Evolutionary conservation across 2,329 filamentous ascomycete species (phyloP).

Genomic region (Aspergillus pseudoterreus): DNA sequence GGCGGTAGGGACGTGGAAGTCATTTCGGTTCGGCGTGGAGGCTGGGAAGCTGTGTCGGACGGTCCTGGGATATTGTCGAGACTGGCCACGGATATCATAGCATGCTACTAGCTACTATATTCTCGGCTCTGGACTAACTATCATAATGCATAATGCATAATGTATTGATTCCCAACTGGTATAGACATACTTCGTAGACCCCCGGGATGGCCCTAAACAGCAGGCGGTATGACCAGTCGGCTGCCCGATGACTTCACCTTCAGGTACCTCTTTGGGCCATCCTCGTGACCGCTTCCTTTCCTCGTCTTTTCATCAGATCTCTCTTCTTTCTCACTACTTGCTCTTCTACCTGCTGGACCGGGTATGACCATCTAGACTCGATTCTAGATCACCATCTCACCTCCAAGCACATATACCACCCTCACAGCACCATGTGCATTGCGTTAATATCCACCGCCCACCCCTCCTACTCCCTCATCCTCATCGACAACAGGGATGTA

Average conservation of each 20-base stretch:
- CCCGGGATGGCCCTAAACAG: neutral
- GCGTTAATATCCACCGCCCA: constrained; percentile 71
- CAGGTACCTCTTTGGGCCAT: neutral
- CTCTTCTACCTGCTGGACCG: neutral
- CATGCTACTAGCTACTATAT: neutral
- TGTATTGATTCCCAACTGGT: neutral
- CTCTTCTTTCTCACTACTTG: neutral
- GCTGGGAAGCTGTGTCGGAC: constrained; percentile 31
- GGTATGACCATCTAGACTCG: neutral
- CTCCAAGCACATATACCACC: neutral
- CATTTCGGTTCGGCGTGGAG: constrained; percentile 23
- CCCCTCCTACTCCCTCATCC: constrained; percentile 69
- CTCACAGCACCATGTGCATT: constrained; percentile 59
- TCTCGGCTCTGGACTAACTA: neutral
- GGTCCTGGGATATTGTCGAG: constrained; percentile 26
- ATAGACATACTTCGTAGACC: neutral
- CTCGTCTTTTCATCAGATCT: neutral
- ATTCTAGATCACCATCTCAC: neutral
- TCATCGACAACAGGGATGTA: constrained; percentile 75
- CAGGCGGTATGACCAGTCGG: constrained; percentile 2
- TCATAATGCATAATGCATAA: neutral
- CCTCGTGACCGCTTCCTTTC: neutral
- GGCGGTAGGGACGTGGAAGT: constrained; percentile 30
- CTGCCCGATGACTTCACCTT: constrained; percentile 5
- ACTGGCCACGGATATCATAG: constrained; percentile 17